phyloP scores from a whole-genome alignment of 768 basidiomycete species.

The Glaciozyma antarctica region DNA sequence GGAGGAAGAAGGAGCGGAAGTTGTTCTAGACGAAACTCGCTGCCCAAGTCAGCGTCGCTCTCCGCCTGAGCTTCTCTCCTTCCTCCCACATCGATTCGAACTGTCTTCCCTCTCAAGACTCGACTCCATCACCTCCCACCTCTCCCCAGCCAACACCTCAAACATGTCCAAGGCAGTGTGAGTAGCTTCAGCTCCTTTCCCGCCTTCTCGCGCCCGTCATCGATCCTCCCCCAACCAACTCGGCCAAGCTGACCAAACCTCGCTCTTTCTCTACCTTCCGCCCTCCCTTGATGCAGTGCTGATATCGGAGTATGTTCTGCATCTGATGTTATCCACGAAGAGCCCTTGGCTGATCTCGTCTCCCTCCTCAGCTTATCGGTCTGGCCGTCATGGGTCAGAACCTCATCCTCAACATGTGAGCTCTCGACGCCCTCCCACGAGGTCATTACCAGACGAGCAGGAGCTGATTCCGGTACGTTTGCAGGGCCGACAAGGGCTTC shows the following conservation, averaged over 20 bases:
- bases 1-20: too few species aligned
- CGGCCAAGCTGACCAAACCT: conserved; percentile 3
- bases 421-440: conserved; percentile 31
- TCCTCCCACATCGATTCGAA: not conserved
- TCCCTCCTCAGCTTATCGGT: conserved; percentile 32
- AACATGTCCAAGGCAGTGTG: not conserved
- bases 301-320: conserved; percentile 33
- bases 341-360: not conserved
- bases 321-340: not conserved
- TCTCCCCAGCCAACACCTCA: not conserved
- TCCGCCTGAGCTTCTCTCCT: too few species aligned
- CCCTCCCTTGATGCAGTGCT: conserved; percentile 17
- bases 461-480: conserved; percentile 48
- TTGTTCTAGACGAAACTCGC: too few species aligned
- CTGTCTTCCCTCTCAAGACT: not conserved
- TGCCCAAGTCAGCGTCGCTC: too few species aligned
- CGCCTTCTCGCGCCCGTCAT: not conserved
- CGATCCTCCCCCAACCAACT: not conserved
- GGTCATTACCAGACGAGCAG: not conserved
- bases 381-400: conserved; percentile 37
- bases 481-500: conserved; percentile 99
- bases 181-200: not conserved
- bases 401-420: conserved; percentile 35
- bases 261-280: not conserved
- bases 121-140: not conserved